These are phyloP conservation scores for Argentina anserina DNA, from an alignment of 306 rosid species.

Conservation along the genomic window DNA sequence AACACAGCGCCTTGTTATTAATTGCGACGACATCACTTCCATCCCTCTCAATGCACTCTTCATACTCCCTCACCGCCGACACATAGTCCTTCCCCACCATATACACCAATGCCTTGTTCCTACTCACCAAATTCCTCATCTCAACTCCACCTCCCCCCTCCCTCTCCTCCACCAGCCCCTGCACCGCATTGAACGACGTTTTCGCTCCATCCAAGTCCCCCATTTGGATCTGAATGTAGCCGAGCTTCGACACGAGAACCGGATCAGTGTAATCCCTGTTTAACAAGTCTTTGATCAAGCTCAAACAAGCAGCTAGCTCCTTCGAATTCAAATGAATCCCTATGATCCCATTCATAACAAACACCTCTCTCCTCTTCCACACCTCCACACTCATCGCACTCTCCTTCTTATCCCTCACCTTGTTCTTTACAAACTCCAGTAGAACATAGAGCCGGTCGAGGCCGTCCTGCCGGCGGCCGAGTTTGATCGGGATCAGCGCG, in stretches of 20 bases:
- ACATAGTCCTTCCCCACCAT: constrained; percentile 88
- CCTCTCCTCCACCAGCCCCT: constrained; percentile 38
- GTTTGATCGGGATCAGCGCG: constrained; percentile 63
- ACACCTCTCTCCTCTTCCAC: constrained; percentile 69
- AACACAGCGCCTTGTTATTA: constrained; percentile 81
- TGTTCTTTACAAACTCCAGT: constrained; percentile 58
- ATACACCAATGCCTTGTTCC: constrained; percentile 77
- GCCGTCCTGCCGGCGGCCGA: constrained; percentile 74
- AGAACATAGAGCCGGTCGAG: constrained; percentile 63
- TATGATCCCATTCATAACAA: constrained; percentile 61
- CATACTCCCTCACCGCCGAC: constrained; percentile 91
- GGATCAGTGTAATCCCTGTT: constrained; percentile 44
- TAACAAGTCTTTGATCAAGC: constrained; percentile 49
- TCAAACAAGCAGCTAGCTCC: constrained; percentile 63
- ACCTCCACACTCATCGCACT: constrained; percentile 23
- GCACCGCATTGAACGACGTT: constrained; percentile 54
- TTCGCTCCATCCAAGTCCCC: constrained; percentile 88
- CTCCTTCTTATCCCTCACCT: constrained; percentile 29
- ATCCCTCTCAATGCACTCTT: constrained; percentile 82
- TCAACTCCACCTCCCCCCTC: constrained; percentile 22
- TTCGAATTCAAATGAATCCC: constrained; percentile 70
- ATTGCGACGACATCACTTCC: constrained; percentile 58
- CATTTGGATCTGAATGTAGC: constrained; percentile 75
- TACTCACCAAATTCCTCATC: constrained; percentile 55
- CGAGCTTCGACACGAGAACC: constrained; percentile 63